Evolutionary conservation across 225 moss, liverwort and hornwort species (phyloP).

Genomic region (Bryum argenteum): DNA sequence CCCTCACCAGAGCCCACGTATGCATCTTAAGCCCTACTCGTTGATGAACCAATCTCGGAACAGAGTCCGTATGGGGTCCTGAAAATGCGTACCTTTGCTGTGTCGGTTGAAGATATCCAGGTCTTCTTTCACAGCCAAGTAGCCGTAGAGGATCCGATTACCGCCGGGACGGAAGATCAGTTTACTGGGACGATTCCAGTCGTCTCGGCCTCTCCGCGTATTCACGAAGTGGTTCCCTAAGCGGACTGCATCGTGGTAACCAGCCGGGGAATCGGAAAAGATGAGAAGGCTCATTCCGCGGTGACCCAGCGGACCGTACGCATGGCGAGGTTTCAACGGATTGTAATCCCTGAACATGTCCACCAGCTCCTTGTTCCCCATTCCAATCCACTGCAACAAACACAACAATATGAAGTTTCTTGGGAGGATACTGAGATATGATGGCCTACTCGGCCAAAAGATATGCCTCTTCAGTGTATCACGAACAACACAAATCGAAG

Average conservation of each 20-base stretch:
- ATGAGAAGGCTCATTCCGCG: slow-evolving; percentile 93
- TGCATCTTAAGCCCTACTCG: too few species aligned
- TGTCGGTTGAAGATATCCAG: slow-evolving; percentile 88
- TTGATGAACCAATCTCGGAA: background rate
- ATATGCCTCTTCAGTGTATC: too few species aligned
- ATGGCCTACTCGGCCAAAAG: too few species aligned
- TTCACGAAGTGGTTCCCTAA: slow-evolving; percentile 73
- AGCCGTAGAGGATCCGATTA: slow-evolving; percentile 84
- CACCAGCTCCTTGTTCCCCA: slow-evolving; percentile 97
- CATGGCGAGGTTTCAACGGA: slow-evolving; percentile 92
- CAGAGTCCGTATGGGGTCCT: too few species aligned
- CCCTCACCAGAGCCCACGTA: background rate
- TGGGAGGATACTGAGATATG: too few species aligned
- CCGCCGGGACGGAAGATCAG: slow-evolving; percentile 77
- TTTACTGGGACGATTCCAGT: slow-evolving; percentile 70
- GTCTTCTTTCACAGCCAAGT: slow-evolving; percentile 82
- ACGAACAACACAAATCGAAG: background rate
- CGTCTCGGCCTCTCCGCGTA: slow-evolving; percentile 66
- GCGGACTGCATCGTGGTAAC: slow-evolving; percentile 85
- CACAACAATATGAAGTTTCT: background rate
- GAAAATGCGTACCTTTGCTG: slow-evolving; percentile 62
- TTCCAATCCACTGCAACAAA: slow-evolving; percentile 81
- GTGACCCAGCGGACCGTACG: slow-evolving; percentile 95
- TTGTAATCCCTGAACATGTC: slow-evolving; percentile 90
- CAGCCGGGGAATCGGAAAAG: slow-evolving; percentile 76